Base-by-base conservation (phyloP, 306 rosid species). In the Adenanthera pavonina region DNA sequence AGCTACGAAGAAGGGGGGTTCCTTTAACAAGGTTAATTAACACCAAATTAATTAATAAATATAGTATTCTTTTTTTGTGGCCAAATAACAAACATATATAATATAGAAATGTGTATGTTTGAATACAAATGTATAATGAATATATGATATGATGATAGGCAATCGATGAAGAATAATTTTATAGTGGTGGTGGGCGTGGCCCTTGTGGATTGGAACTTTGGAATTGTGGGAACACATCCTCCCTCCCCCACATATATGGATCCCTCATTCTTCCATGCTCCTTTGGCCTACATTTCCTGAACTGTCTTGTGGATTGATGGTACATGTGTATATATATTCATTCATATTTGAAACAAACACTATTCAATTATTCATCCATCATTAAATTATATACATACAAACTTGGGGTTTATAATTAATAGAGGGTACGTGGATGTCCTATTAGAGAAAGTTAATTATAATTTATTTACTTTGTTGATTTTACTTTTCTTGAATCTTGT, bases 1-100 rank as follows among this genome's bases (percentile, higher is more conserved):
- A 72, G 70, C 85, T 19, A 44, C 36, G 10, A 88, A 79, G 82
- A 86, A 81, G 67, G 81, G 77, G 74, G 56, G n/a, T 61, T 33
- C 36, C 17, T 74, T 81, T 75, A 74, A 51, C 43, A 80, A 59
- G 8, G 64, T 19, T 52, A 77, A 30, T 36, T 6, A 65, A 41
- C 69, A 69, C 68, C 19, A 34, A 47, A 49, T 64, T 16, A 47
- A 49, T 64, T 16, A 14, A 36, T 20, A 6, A 47, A 47, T 20
- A 35, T 12, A 8, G 35, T 40, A 74, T 40, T 2, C 30, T 25
- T 25, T 25, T 25, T 25, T 25, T 25, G 30, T 25, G 30, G 30
- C 30, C 30, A 25, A 25, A 25, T 25, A 25, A 25, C 30, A 25
- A 25, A 25, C 3, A 2, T 13, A 2, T 48, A 12, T 54, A 54